phyloP scores from a whole-genome alignment of 2,329 filamentous ascomycete genomes.

The Paracorniculantispora psalliotae region DNA sequence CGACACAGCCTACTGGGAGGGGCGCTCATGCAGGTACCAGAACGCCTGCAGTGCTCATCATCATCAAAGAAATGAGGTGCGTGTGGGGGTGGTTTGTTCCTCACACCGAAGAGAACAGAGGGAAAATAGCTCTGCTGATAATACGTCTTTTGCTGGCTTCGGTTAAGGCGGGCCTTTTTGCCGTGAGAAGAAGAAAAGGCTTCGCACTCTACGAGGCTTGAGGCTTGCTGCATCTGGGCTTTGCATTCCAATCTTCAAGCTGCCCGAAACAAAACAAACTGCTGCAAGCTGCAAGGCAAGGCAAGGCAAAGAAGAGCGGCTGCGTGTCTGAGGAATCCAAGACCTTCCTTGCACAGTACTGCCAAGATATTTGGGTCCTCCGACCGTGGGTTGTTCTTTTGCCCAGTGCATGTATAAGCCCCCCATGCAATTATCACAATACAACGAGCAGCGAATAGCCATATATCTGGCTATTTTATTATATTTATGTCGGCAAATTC shows the following conservation, averaged over 20 bases:
- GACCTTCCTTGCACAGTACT: too few relatives aligned
- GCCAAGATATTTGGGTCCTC: too few relatives aligned
- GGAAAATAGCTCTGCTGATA: not conserved
- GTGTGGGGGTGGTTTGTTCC: not conserved
- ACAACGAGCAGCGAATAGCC: too few relatives aligned
- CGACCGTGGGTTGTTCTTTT: too few relatives aligned
- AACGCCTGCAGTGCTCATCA: not conserved
- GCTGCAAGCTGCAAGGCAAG: too few relatives aligned
- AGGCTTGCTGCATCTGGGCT: too few relatives aligned
- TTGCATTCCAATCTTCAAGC: not conserved
- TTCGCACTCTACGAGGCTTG: not conserved
- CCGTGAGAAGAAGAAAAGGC: not conserved
- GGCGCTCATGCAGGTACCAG: slow-evolving; percentile 12
- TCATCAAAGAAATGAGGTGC: slow-evolving; percentile 14
- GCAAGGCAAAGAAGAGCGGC: not conserved
- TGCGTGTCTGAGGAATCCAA: too few relatives aligned
- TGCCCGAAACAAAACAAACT: not conserved
- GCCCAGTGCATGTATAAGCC: too few relatives aligned
- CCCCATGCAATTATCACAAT: too few relatives aligned
- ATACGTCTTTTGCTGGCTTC: not conserved
- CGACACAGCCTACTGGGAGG: not conserved
- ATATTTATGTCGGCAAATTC: too few relatives aligned
- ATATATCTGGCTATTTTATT: too few relatives aligned
- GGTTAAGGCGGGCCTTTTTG: not conserved
- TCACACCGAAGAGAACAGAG: not conserved